These are phyloP conservation scores for Anthracocystis setariae DNA, from an alignment of 1,284 basidiomycete genomes.

Conservation along the genomic window DNA sequence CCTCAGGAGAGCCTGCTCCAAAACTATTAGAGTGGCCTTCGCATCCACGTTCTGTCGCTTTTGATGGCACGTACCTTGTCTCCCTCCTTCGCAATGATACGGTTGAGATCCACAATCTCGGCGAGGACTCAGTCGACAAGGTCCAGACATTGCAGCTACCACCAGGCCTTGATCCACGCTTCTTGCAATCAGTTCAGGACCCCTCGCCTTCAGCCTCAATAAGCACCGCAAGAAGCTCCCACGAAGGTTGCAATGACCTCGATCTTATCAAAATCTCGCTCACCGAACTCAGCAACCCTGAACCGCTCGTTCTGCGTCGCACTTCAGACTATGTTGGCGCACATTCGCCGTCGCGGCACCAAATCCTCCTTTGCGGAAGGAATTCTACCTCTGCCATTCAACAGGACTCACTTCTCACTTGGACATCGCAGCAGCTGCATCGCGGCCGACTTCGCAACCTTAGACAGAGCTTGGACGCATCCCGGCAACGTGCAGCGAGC, in stretches of 20 bases:
- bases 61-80: slow-evolving; percentile 45
- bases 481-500: background rate
- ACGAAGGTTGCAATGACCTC: slow-evolving; percentile 2
- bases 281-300: slow-evolving; percentile 1
- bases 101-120: slow-evolving; percentile 54
- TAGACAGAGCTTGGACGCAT: slow-evolving; percentile 16
- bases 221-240: background rate
- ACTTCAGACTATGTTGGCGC: slow-evolving; percentile 6
- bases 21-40: slow-evolving; percentile 65
- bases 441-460: slow-evolving; percentile 21
- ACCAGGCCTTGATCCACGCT: slow-evolving; percentile 53
- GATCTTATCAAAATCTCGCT: slow-evolving; percentile 29
- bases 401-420: slow-evolving; percentile 26
- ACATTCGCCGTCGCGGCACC: slow-evolving; percentile 10
- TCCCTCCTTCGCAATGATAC: slow-evolving; percentile 63
- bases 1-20: slow-evolving; percentile 61
- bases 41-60: slow-evolving; percentile 62
- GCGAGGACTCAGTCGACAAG: slow-evolving; percentile 32
- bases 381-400: slow-evolving; percentile 32
- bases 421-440: slow-evolving; percentile 28
- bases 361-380: slow-evolving; percentile 35
- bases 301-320: slow-evolving; percentile 12
- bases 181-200: slow-evolving; percentile 33
- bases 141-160: slow-evolving; percentile 48
- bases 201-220: background rate